phyloP scores from a whole-genome alignment of 2,329 filamentous ascomycete species.

The Phoma sp. region DNA sequence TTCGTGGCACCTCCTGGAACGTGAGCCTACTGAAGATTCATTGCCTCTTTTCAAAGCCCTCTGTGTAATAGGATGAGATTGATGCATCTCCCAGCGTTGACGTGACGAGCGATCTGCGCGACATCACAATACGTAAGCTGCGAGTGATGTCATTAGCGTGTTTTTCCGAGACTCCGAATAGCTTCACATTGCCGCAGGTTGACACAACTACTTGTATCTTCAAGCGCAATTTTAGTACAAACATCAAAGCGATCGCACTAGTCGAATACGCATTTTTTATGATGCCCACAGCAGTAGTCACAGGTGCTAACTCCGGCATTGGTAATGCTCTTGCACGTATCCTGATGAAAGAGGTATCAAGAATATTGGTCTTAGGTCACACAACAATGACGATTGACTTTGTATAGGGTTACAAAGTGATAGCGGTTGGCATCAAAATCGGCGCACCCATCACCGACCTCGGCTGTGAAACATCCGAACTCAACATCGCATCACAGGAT shows the following conservation, averaged over 20 bases:
- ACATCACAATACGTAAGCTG: not conserved
- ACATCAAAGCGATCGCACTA: not conserved
- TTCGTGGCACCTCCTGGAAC: not conserved
- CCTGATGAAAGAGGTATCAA: slow-evolving; percentile 39
- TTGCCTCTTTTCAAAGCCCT: not conserved
- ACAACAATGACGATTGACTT: not conserved
- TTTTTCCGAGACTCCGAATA: not conserved
- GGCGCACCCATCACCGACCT: slow-evolving; percentile 42
- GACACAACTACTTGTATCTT: too few species aligned
- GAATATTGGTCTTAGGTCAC: too few species aligned
- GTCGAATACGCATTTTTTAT: not conserved
- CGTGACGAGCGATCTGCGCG: not conserved
- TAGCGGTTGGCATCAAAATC: slow-evolving; percentile 40
- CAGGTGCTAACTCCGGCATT: slow-evolving; percentile 53
- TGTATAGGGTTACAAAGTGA: slow-evolving; percentile 40
- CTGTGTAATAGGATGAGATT: not conserved
- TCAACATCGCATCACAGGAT: slow-evolving; percentile 46
- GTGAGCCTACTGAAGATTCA: not conserved
- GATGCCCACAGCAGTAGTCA: slow-evolving; percentile 49
- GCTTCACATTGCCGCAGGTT: not conserved
- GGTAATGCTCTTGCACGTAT: slow-evolving; percentile 47
- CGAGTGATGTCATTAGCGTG: slow-evolving; percentile 3
- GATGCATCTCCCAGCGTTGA: too few species aligned
- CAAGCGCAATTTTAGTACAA: too few species aligned
- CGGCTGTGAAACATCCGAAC: slow-evolving; percentile 38